Conservation (phyloP, 345 rosid species). For the Salix exigua region DNA sequence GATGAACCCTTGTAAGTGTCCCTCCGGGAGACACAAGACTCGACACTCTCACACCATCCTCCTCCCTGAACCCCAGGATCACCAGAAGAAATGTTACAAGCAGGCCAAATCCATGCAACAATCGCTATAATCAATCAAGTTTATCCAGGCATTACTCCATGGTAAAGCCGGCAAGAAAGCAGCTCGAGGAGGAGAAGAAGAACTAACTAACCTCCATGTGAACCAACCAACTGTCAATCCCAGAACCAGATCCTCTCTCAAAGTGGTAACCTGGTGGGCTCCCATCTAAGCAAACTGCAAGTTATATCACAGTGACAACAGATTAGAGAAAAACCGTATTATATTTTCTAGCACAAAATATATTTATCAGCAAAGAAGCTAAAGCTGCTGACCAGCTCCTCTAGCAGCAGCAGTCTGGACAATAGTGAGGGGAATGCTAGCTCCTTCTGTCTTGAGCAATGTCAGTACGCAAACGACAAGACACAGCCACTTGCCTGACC, state of each 20-base stretch:
- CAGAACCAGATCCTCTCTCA: slow-evolving; percentile 70
- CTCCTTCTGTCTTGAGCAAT: slow-evolving; percentile 13
- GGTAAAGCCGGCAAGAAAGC: background rate
- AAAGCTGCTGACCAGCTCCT: slow-evolving; percentile 20
- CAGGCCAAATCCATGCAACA: background rate
- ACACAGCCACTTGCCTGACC: slow-evolving; percentile 2
- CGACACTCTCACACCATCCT: slow-evolving; percentile 83
- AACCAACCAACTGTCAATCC: slow-evolving; percentile 76
- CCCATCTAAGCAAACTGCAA: slow-evolving; percentile 91
- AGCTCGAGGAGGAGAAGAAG: background rate
- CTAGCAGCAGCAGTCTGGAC: slow-evolving; percentile 15
- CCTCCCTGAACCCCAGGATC: slow-evolving; percentile 57
- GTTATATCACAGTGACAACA: background rate
- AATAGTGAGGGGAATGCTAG: slow-evolving; percentile 16
- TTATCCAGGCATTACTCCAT: background rate
- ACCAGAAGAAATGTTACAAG: background rate
- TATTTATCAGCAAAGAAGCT: background rate
- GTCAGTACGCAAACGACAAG: background rate
- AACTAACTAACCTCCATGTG: slow-evolving; percentile 64
- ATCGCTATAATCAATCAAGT: background rate
- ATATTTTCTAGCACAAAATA: background rate
- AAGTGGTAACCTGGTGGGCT: slow-evolving; percentile 94
- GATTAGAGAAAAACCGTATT: background rate
- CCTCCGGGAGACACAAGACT: slow-evolving; percentile 57
- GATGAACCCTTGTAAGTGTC: slow-evolving; percentile 80